Evolutionary conservation across 805 yeast species (phyloP), one percentile per base, ranked within the genome.

Genomic region (Pichia scutulata): DNA sequence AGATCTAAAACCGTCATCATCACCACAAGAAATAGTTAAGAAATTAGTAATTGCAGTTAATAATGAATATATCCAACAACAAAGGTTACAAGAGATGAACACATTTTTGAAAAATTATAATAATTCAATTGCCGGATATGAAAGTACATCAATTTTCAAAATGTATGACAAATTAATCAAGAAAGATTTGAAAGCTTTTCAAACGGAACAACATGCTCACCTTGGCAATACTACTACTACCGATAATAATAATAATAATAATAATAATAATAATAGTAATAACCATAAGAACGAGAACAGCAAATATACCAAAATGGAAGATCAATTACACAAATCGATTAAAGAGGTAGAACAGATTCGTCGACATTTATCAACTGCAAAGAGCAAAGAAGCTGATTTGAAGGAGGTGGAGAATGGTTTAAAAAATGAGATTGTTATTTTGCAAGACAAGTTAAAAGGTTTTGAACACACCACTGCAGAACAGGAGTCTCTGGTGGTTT

Each of bases 41-140:
- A 65, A 75, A 21, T 64, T 86, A 39, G 73, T 82, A 1, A 68
- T 76, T 26, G 80, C 80, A 48, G 66, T 86, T 19, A 74, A 80
- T 47, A 71, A 76, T 54, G 80, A 81, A 49, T 81, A 77, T 56
- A 71, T 80, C 47, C 85, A 84, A 57, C 80, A 74, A 55, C 70
- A 77, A 55, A 74, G 80, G 51, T 62, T 84, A 48, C 68, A 70
- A 43, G 74, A 83, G 12, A 68, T 86, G 41, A 80, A 78, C 36
- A 69, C 66, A 23, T 84, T 82, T 56, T 62, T 85, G 52, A 65
- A 67, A 41, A 74, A 73, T 52, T 86, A 81, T 57, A 74, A 67
- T 13, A 54, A 56, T 24, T 52, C 50, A 9, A 44, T 55, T 4
- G 52, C 53, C 1, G 52, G 52, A 6, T 25, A 28, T 26, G 46